phyloP scores from a whole-genome alignment of 2,329 filamentous ascomycete genomes.

The Rutstroemia sp. region DNA sequence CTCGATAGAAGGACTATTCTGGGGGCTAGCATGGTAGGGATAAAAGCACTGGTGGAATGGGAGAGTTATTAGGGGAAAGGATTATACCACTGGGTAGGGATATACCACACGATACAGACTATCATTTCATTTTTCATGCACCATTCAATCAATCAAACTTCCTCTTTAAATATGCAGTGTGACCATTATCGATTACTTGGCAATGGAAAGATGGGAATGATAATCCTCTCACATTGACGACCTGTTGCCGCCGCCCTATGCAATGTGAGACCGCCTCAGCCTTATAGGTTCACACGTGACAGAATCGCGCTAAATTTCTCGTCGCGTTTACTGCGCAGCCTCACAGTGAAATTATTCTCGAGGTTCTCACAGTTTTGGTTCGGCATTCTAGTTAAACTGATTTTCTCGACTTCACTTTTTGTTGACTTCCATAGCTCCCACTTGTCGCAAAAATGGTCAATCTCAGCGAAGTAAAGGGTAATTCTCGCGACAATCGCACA shows the following conservation, averaged over 20 bases:
- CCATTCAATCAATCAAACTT: too few species aligned
- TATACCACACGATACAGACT: too few species aligned
- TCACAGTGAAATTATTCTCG: slow-evolving; percentile 9
- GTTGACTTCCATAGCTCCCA: not conserved
- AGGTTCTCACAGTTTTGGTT: slow-evolving; percentile 3
- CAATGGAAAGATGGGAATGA: too few species aligned
- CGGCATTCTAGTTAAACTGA: not conserved
- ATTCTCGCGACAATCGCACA: slow-evolving; percentile 90
- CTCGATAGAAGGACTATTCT: too few species aligned
- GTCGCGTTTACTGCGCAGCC: slow-evolving; percentile 10
- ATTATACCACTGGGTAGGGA: too few species aligned
- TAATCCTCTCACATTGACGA: too few species aligned
- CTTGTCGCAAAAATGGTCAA: slow-evolving; percentile 58
- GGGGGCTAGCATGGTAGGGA: not conserved
- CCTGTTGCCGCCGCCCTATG: too few species aligned
- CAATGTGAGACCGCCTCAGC: not conserved
- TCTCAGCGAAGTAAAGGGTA: slow-evolving; percentile 91
- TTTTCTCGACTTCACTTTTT: not conserved
- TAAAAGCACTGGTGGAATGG: not conserved
- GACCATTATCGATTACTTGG: too few species aligned
- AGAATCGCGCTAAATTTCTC: not conserved
- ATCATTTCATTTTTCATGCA: too few species aligned
- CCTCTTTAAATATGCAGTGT: too few species aligned
- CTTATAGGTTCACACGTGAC: slow-evolving; percentile 3
- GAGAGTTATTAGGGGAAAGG: not conserved